Base-by-base conservation (phyloP, 208 protist genomes). In the Leishmania martiniquensis region DNA sequence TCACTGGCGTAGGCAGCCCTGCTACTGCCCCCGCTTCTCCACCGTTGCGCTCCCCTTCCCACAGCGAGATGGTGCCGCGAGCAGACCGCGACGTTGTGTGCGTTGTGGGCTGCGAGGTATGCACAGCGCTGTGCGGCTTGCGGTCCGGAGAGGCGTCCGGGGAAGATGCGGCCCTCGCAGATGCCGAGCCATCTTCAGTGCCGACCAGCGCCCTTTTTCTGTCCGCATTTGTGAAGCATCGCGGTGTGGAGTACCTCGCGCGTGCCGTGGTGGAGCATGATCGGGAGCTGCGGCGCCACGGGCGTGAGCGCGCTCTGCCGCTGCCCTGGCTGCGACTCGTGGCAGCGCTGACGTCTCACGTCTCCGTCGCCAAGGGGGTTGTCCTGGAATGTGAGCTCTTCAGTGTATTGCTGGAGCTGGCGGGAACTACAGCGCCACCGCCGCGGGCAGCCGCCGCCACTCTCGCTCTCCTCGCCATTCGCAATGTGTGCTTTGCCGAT, bases 401-500 rank as follows among this genome's bases (percentile, higher is more conserved):
- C 76, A 91, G 84, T 15, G 86, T 93, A 1, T 49, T 96, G n/a
- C 49, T 93, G 51, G 93, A 94, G 66, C 34, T 85, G 22, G 89
- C 93, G 13, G 84, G 76, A 20, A 75, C 80, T 1, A 37, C 72
- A 76, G 37, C 57, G 17, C 75, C 75, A 4, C 78, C 57, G 29
- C 22, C 55, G 37, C 51, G 29, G 3, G 73, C 49, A 13, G 42
- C 32, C 32, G 63, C 70, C 12, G 84, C 87, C 39, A 91, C 89
- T 32, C 76, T 97, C 25, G 85, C 93, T 12, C 74, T 95, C 47
- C 82, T 97, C 17, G 78, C 76, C 0, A 62, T 97, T 32, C 93
- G 93, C 22, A 95, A 97, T 68, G 60, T 95, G 44, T 95, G 90
- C 81, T 97, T 95, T 80, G 74, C 85, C 49, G 67, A 78, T 0